A percentile compares a stretch with the other conserved stretches of the same genome.
Evolutionary conservation across 805 yeast genomes (phyloP).

Genomic region (Nakazawaea ishiwadae): DNA sequence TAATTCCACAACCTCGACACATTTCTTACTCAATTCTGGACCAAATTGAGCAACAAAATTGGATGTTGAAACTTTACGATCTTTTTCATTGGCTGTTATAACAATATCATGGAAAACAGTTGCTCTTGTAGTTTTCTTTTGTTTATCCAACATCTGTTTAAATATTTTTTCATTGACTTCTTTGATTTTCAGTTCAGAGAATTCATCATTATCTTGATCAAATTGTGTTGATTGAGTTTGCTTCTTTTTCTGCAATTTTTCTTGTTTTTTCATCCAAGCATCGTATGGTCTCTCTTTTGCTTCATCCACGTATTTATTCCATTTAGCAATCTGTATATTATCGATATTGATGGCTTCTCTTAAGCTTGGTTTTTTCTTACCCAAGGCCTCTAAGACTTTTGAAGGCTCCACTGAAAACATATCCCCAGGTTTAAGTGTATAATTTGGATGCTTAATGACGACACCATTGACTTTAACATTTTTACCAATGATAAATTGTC

Average conservation of each 20-base stretch:
- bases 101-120: constrained; percentile 42
- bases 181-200: constrained; percentile 16
- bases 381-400: constrained; percentile 79
- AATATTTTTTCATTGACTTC: constrained; percentile 33
- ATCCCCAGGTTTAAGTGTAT: constrained; percentile 77
- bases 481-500: constrained; percentile 79
- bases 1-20: constrained; percentile 30
- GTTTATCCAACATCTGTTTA: constrained; percentile 28
- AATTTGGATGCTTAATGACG: constrained; percentile 72
- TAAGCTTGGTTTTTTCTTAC: constrained; percentile 76
- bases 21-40: constrained; percentile 24
- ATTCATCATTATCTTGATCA: constrained; percentile 11
- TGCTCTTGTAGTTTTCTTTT: constrained; percentile 37
- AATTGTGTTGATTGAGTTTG: constrained; percentile 12
- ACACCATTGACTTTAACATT: constrained; percentile 85
- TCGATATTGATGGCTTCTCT: constrained; percentile 66
- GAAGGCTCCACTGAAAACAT: constrained; percentile 82
- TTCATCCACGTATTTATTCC: constrained; percentile 67
- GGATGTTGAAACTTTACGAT: constrained; percentile 17
- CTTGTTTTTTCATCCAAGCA: constrained; percentile 46
- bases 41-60: constrained; percentile 34
- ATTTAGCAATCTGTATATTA: constrained; percentile 62
- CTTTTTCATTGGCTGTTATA: constrained; percentile 19
- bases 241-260: constrained; percentile 38
- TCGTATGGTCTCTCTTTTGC: constrained; percentile 54